Evolutionary conservation across 2,329 filamentous ascomycete genomes (phyloP).

Genomic region (Cladosporium sp.): DNA sequence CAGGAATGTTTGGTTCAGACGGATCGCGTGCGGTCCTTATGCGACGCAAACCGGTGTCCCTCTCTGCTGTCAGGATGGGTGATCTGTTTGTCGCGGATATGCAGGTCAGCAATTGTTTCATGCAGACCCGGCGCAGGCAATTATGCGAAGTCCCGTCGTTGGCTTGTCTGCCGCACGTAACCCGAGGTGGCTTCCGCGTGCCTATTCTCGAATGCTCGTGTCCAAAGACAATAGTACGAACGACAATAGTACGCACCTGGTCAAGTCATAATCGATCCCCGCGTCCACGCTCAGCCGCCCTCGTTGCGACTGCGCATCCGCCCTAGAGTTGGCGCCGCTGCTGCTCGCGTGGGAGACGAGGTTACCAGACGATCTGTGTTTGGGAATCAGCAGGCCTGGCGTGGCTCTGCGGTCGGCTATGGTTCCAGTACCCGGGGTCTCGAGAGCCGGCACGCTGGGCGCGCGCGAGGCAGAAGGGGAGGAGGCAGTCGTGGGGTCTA

Average conservation of each 20-base stretch:
- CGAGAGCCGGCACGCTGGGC: conserved; percentile 3
- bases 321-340: neutral
- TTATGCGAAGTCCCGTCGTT: conserved; percentile 1
- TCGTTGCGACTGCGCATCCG: conserved; percentile 2
- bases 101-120: conserved; percentile 13
- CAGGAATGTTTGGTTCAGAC: conserved; percentile 64
- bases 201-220: neutral
- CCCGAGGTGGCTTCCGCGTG: neutral
- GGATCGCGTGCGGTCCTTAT: conserved; percentile 80
- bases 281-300: conserved; percentile 11
- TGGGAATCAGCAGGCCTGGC: conserved; percentile 11
- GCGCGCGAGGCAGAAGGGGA: conserved; percentile 3
- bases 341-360: neutral
- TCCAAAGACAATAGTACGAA: no score
- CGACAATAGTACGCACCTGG: conserved; percentile 13
- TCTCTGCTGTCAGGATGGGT: conserved; percentile 63
- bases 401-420: conserved; percentile 11
- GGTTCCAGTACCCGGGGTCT: conserved; percentile 5
- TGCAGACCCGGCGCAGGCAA: conserved; percentile 1
- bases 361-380: conserved; percentile 9
- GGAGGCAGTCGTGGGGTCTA: conserved; percentile 3
- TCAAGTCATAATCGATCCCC: conserved; percentile 10
- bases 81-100: conserved; percentile 52
- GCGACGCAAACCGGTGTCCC: conserved; percentile 67
- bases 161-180: conserved; percentile 1